phyloP scores from a whole-genome alignment of 495 filamentous ascomycete genomes.

The Xylaria grammica region DNA sequence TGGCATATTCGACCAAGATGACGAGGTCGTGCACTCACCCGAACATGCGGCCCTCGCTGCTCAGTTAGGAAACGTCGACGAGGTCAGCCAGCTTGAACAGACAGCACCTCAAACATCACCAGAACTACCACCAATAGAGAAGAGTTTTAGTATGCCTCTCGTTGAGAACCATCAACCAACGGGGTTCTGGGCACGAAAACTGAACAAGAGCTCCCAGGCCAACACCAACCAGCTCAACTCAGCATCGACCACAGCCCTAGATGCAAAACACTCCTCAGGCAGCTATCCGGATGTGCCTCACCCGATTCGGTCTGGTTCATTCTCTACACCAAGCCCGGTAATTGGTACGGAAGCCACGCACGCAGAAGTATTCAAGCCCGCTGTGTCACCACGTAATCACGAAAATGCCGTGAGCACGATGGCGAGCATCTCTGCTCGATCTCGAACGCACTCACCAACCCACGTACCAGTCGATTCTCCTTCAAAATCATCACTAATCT shows the following conservation, averaged over 20 bases:
- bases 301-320: constrained; percentile 58
- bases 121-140: constrained; percentile 58
- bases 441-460: constrained; percentile 60
- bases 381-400: constrained; percentile 47
- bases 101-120: constrained; percentile 28
- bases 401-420: constrained; percentile 65
- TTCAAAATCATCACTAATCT: constrained; percentile 41
- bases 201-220: constrained; percentile 38
- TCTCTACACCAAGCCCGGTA: constrained; percentile 48
- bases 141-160: constrained; percentile 61
- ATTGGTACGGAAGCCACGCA: constrained; percentile 37
- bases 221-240: constrained; percentile 30
- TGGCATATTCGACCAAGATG: constrained; percentile 81
- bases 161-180: constrained; percentile 36
- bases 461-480: constrained; percentile 60
- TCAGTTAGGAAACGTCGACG: constrained; percentile 62
- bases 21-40: constrained; percentile 37
- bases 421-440: constrained; percentile 68
- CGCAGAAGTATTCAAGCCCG: constrained; percentile 38
- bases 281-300: constrained; percentile 36
- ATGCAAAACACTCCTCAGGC: constrained; percentile 36
- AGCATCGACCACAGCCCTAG: constrained; percentile 47
- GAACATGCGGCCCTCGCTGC: constrained; percentile 56
- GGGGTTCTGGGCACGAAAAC: constrained; percentile 48
- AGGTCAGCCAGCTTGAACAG: constrained; percentile 49